A percentile compares a stretch with the other conserved stretches of the same genome.
phyloP scores from a whole-genome alignment of 2,329 filamentous ascomycete species.

The Aspergillus niger region DNA sequence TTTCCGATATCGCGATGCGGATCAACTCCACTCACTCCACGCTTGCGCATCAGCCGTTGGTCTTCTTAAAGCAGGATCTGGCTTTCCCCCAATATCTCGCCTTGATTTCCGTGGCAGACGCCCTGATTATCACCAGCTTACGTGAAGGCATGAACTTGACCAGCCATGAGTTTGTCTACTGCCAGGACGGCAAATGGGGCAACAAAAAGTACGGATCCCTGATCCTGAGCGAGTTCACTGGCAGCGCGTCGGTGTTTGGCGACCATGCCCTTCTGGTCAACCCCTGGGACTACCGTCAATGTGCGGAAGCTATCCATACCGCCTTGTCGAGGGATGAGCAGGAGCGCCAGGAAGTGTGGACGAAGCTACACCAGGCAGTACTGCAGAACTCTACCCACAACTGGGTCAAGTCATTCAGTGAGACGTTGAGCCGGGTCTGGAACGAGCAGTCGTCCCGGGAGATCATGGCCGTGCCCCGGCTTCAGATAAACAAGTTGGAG shows the following conservation, averaged over 20 bases:
- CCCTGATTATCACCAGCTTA: constrained; percentile 90
- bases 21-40: constrained; percentile 92
- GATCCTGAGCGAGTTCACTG: constrained; percentile 93
- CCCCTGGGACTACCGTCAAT: constrained; percentile 91
- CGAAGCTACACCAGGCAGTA: constrained; percentile 70
- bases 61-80: constrained; percentile 94
- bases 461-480: constrained; percentile 80
- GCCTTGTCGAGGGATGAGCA: constrained; percentile 77
- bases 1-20: constrained; percentile 90
- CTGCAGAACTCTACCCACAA: constrained; percentile 78
- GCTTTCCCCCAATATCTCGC: constrained; percentile 92
- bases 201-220: constrained; percentile 83
- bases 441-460: constrained; percentile 83
- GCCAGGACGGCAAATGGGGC: constrained; percentile 76
- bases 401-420: constrained; percentile 79
- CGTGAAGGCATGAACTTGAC: constrained; percentile 98
- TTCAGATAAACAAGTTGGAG: constrained; percentile 68
- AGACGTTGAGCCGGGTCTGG: constrained; percentile 72
- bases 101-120: constrained; percentile 83
- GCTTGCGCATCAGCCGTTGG: constrained; percentile 85
- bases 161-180: constrained; percentile 89
- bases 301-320: constrained; percentile 79
- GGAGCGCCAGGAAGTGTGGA: constrained; percentile 76
- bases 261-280: constrained; percentile 83
- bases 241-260: constrained; percentile 81